A percentile compares a stretch with the other conserved stretches of the same genome.
Conservation (phyloP, 2,329 filamentous ascomycete species). For the Mariannaea sp. region DNA sequence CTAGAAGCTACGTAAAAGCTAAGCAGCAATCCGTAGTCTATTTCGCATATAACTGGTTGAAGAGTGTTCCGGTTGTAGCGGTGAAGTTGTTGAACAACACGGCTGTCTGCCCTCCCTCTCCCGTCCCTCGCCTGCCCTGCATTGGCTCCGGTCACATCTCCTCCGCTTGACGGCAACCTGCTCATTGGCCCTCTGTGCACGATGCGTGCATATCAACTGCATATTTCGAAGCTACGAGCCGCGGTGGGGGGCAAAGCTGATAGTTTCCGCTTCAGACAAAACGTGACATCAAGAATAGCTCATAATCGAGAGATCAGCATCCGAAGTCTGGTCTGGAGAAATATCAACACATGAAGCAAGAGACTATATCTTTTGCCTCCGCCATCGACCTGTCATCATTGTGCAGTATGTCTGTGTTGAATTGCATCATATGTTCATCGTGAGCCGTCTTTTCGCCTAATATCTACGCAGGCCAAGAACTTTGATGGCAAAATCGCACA, state of each 20-base stretch:
- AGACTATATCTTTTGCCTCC: neutral
- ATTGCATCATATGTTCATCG: too few relatives aligned
- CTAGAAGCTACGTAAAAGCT: too few relatives aligned
- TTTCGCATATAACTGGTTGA: too few relatives aligned
- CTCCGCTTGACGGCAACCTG: neutral
- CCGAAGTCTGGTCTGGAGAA: neutral
- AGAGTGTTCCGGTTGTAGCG: too few relatives aligned
- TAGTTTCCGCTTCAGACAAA: neutral
- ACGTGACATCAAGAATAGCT: neutral
- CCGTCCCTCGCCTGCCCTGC: too few relatives aligned
- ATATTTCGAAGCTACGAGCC: neutral
- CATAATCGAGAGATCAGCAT: neutral
- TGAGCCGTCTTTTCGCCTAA: too few relatives aligned
- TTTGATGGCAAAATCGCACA: too few relatives aligned
- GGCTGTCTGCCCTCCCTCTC: too few relatives aligned
- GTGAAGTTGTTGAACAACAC: slow-evolving; percentile 13
- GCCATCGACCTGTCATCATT: too few relatives aligned
- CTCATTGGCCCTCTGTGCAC: slow-evolving; percentile 1
- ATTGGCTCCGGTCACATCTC: neutral
- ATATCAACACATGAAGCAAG: neutral
- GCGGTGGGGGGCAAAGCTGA: neutral
- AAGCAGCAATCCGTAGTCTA: too few relatives aligned
- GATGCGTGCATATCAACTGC: neutral
- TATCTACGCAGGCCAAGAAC: too few relatives aligned
- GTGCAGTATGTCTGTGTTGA: too few relatives aligned